Conservation (phyloP, 257 asterid species). For the Lithospermum erythrorhizon region DNA sequence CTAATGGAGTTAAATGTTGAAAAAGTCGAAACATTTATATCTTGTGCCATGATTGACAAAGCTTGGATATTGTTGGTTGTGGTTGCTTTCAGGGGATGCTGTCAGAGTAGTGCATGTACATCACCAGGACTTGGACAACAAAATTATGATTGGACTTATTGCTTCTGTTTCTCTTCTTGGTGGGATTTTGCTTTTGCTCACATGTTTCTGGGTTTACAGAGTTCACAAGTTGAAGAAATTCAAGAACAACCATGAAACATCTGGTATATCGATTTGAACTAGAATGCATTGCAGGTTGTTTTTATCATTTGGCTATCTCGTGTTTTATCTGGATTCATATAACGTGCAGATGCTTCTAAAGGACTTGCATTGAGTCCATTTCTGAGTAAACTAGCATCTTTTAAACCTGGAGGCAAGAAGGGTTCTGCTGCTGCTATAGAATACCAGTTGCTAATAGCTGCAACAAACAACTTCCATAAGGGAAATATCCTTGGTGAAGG, state of each 20-base stretch:
- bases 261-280: conserved; percentile 24
- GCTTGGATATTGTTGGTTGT: conserved; percentile 10
- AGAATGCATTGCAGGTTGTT: not conserved
- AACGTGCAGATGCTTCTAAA: conserved; percentile 24
- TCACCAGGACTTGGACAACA: conserved; percentile 76
- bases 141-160: conserved; percentile 60
- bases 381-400: conserved; percentile 43
- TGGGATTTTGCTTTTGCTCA: conserved; percentile 15
- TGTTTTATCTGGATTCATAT: conserved; percentile 3
- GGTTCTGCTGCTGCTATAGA: conserved; percentile 55
- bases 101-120: conserved; percentile 50
- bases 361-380: conserved; percentile 49
- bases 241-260: conserved; percentile 25
- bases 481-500: conserved; percentile 66
- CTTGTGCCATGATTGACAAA: conserved; percentile 3
- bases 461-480: conserved; percentile 64
- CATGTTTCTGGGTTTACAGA: conserved; percentile 22
- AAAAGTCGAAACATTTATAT: not conserved
- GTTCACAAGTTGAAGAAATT: conserved; percentile 37
- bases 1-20: not conserved
- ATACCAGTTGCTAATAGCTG: conserved; percentile 53
- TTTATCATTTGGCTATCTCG: not conserved
- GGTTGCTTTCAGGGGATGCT: conserved; percentile 25
- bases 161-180: conserved; percentile 68
- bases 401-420: conserved; percentile 42